Conservation (phyloP, 2,329 filamentous ascomycete species). For the Aspergillus caelatus region DNA sequence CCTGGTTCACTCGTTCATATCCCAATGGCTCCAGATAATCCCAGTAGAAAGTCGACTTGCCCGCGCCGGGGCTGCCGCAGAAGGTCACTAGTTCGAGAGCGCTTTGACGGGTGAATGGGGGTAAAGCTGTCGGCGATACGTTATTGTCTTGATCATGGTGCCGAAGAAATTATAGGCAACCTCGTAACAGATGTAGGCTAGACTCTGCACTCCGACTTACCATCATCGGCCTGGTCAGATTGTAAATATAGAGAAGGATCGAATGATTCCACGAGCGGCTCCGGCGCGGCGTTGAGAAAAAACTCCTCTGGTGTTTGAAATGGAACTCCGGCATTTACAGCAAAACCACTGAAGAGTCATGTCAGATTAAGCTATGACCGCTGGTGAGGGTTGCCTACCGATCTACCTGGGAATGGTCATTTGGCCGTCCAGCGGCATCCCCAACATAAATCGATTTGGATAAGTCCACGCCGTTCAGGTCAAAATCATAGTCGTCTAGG, state of each 20-base stretch:
- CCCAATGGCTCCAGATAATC: constrained; percentile 73
- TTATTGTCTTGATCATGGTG: constrained; percentile 3
- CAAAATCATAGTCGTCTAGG: constrained; percentile 62
- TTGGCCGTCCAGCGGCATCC: constrained; percentile 68
- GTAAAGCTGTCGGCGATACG: constrained; percentile 19
- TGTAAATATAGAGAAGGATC: constrained; percentile 64
- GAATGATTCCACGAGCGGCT: constrained; percentile 70
- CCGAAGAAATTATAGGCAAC: neutral
- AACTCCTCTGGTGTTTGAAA: constrained; percentile 92
- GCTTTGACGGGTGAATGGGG: constrained; percentile 61
- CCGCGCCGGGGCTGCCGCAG: constrained; percentile 84
- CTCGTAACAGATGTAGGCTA: neutral
- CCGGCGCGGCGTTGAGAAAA: constrained; percentile 70
- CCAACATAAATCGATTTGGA: constrained; percentile 80
- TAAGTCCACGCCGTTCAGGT: constrained; percentile 65
- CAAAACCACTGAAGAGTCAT: constrained; percentile 67
- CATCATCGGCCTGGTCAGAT: constrained; percentile 30
- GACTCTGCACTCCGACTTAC: constrained; percentile 25
- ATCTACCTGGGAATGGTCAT: constrained; percentile 64
- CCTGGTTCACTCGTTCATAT: constrained; percentile 88
- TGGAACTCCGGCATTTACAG: constrained; percentile 76
- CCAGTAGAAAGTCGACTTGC: constrained; percentile 92
- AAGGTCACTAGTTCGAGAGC: constrained; percentile 77
- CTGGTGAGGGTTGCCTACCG: constrained; percentile 43
- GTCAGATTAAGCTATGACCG: neutral